Evolutionary conservation across 306 rosid species (phyloP).

Genomic region (Vigna radiata): DNA sequence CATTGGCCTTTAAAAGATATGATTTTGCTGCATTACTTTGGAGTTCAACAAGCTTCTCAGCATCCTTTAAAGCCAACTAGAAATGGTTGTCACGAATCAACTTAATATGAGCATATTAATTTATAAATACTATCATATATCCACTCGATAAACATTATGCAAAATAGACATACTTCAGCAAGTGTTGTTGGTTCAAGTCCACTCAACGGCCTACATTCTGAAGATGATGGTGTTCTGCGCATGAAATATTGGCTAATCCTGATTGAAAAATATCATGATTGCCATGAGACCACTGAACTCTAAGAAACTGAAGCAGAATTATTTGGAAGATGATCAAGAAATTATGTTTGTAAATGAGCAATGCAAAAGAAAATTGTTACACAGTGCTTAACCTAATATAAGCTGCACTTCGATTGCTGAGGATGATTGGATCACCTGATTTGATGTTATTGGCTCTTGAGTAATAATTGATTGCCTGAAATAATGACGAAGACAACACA

Average conservation of each 20-base stretch:
- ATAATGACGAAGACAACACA: slow-evolving; percentile 42
- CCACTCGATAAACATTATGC: slow-evolving; percentile 41
- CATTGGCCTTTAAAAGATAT: slow-evolving; percentile 76
- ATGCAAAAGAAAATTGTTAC: slow-evolving; percentile 27
- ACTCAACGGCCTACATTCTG: slow-evolving; percentile 81
- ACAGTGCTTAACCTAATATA: slow-evolving; percentile 72
- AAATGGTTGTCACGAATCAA: slow-evolving; percentile 43
- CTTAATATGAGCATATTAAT: slow-evolving; percentile 31
- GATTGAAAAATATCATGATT: slow-evolving; percentile 45
- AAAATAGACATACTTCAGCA: slow-evolving; percentile 75
- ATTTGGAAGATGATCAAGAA: slow-evolving; percentile 14
- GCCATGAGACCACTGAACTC: slow-evolving; percentile 35
- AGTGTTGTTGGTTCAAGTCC: slow-evolving; percentile 96
- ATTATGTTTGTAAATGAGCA: neutral
- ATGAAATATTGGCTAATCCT: slow-evolving; percentile 81
- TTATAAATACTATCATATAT: slow-evolving; percentile 34
- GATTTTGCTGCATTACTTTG: slow-evolving; percentile 66
- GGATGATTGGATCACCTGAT: slow-evolving; percentile 80
- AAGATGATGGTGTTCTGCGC: slow-evolving; percentile 73
- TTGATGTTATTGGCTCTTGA: slow-evolving; percentile 82
- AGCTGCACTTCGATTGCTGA: slow-evolving; percentile 82
- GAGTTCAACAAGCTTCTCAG: slow-evolving; percentile 70
- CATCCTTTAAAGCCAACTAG: slow-evolving; percentile 98
- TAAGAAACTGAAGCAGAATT: slow-evolving; percentile 42
- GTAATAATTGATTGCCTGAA: slow-evolving; percentile 86